phyloP scores from a whole-genome alignment of 2,329 filamentous ascomycete species.

The Ophiostoma montium region DNA sequence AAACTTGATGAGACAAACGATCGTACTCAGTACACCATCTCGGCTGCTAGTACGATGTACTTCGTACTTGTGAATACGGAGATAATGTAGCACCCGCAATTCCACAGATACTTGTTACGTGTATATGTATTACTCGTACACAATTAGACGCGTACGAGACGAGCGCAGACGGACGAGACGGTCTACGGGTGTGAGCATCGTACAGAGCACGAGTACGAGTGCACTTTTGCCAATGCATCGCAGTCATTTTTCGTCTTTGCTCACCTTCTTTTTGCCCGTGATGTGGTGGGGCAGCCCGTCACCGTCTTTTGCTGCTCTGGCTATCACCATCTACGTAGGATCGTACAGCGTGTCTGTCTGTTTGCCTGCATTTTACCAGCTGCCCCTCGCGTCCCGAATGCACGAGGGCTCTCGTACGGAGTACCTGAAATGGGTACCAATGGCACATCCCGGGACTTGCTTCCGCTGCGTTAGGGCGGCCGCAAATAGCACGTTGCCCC shows the following conservation, averaged over 20 bases:
- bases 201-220: no score
- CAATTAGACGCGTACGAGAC: no score
- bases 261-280: background rate
- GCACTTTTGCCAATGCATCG: background rate
- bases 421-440: conserved; percentile 11
- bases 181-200: background rate
- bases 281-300: background rate
- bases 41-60: no score
- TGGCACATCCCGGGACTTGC: conserved; percentile 9
- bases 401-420: no score
- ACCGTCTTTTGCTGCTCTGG: background rate
- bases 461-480: conserved; percentile 13
- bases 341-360: background rate
- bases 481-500: background rate
- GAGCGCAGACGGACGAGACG: no score
- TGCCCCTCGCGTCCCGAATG: no score
- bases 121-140: no score
- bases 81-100: no score
- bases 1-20: no score
- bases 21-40: no score
- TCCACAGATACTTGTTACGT: no score
- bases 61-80: no score
- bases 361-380: background rate
- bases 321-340: background rate
- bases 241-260: background rate